Evolutionary conservation across 116 monocot genomes (phyloP), one percentile per base, ranked within the genome.

Genomic region (Zostera marina): DNA sequence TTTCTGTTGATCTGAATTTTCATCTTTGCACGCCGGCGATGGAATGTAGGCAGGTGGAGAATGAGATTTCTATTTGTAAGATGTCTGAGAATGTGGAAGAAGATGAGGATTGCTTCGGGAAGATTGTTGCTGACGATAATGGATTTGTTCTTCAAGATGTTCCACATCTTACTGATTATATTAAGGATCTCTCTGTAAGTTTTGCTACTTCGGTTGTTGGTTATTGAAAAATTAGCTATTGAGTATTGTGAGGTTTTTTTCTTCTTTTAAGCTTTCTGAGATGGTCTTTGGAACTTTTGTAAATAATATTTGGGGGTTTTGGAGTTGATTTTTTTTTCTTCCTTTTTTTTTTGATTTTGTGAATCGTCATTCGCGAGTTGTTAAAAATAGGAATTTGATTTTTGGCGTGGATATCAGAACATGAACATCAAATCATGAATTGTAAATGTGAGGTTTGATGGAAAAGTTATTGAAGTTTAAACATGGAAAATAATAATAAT

Each of bases 121-220:
- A 3, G 56, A 8, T 56, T 38, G 38, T 56, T 15, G 56, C 14
- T 25, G 56, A 39, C 8, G 56, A 56, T 6, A 6, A 56, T 14
- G 56, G 56, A 16, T 56, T 38, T 32, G 38, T 56, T 16, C 76
- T 83, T 23, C 80, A 88, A 52, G 88, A 88, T 57, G 88, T 88
- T 22, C 88, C 88, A 0, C 88, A 81, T 55, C 63, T 88, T 42
- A 66, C 71, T 23, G 84, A 81, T 60, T 83, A 78, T 55, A 70
- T 88, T 20, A 58, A 59, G 2, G 49, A 64, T 38, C 70, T 88
- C 39, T 70, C 65, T 51, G 88, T 88, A 67, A 42, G 74, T 43
- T 8, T 12, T 44, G 6, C 20, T 51, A 5, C 5, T 32, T 26
- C 4, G 1, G 1, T 26, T 26, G 1, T 26, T 26, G 26, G 26